Conservation (phyloP, 495 filamentous ascomycete genomes). For the Tuber microsphaerosporum region DNA sequence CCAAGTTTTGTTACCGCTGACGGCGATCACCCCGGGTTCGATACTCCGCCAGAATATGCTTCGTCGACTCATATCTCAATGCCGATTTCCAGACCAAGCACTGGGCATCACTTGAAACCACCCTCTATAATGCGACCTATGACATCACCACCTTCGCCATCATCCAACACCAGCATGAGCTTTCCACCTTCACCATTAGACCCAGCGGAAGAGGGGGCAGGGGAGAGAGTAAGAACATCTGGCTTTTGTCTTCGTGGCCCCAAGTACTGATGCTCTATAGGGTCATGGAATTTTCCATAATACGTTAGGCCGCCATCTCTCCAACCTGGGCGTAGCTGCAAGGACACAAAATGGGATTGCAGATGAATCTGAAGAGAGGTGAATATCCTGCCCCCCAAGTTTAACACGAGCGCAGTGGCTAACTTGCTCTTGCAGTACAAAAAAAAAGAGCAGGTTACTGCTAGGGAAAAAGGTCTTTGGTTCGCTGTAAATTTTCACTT, state of each 20-base stretch:
- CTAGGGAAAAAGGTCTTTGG: constrained; percentile 48
- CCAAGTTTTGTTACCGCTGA: constrained; percentile 34
- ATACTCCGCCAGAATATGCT: constrained; percentile 15
- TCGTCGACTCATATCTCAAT: constrained; percentile 15
- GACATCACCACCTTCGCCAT: constrained; percentile 28
- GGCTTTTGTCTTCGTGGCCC: not conserved
- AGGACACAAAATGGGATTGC: constrained; percentile 34
- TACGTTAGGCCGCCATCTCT: constrained; percentile 38
- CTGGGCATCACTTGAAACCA: constrained; percentile 23
- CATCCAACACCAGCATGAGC: constrained; percentile 18
- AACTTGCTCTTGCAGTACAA: constrained; percentile 26
- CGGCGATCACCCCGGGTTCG: constrained; percentile 17
- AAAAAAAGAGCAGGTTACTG: constrained; percentile 45
- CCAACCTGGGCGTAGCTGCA: constrained; percentile 26
- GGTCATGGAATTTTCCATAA: constrained; percentile 31
- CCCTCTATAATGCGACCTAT: constrained; percentile 23
- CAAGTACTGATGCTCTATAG: constrained; percentile 6
- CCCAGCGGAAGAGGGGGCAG: constrained; percentile 19
- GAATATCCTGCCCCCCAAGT: constrained; percentile 11
- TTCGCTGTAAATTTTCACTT: not conserved
- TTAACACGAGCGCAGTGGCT: constrained; percentile 1
- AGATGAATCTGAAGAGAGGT: constrained; percentile 44
- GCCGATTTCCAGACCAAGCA: constrained; percentile 22
- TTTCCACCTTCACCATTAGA: constrained; percentile 19
- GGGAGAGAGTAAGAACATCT: constrained; percentile 20